Base-by-base conservation (phyloP, 2,329 filamentous ascomycete species). In the Arthrobotrys megalospora region DNA sequence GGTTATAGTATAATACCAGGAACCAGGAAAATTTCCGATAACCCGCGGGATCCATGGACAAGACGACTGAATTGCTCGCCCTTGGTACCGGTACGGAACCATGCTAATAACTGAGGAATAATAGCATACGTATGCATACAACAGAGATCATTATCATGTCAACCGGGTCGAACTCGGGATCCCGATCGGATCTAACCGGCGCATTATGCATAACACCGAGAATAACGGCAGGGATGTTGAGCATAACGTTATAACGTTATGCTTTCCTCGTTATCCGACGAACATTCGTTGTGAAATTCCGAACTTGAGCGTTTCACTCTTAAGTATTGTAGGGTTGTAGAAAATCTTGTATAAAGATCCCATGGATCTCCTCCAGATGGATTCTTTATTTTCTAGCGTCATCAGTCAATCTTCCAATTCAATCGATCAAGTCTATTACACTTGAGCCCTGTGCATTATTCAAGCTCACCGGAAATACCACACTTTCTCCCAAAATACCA, bases 191-290 rank as follows among this genome's bases (percentile, higher is more conserved):
- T 45, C 55, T 32, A 52, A 7, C 16, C 28, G 24, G 16, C 38
- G 24, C 6, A 16, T 28, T 47, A 12, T 63, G 24, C 38, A 60
- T 48, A 65, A 63, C 14, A 52, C 55, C n/a, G 55, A 45, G 1
- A 11, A 32, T 63, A 71, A 63, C 45, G 67, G 36, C 67, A 71
- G 19, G 65, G 28, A 36, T 67, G 32, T 45, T 21, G 36, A 64
- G 28, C 58, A 72, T 72, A 72, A 72, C 68, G 68, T 72, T 72
- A 72, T 72, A 72, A 71, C 68, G 58, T 72, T 72, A 64, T 65
- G 58, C 48, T 53, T 4, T 21, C 24, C 24, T 55, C 58, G 68
- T 64, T 64, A 72, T 55, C 3, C 16, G 3, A 21, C 16, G 53
- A 10, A n/a, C 12, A 14, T 14, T 28, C 24, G 24, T 14, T 10